Percentiles rank a stretch among this genome's conserved stretches.
Conservation (phyloP, 129 eudicot species). For the Centaurea solstitialis region DNA sequence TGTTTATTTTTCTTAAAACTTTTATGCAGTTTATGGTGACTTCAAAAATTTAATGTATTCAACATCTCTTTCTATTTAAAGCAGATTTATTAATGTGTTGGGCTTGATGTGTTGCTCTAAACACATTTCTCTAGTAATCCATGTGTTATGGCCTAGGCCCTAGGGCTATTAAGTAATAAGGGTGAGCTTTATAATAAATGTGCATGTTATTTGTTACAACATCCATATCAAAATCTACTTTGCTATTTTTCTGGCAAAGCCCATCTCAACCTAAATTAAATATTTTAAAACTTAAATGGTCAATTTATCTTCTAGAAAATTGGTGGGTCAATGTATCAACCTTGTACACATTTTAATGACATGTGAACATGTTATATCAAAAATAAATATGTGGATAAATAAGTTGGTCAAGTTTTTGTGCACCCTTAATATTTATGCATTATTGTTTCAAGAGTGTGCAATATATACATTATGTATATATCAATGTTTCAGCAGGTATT, state of each 20-base stretch:
- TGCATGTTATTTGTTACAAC: constrained; percentile 34
- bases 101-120: constrained; percentile 1
- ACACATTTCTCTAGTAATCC: constrained; percentile 8
- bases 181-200: constrained; percentile 23
- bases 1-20: background rate
- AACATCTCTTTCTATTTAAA: background rate
- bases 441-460: too few relatives aligned
- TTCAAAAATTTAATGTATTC: background rate
- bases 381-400: too few relatives aligned
- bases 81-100: background rate
- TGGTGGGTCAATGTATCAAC: background rate
- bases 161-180: background rate
- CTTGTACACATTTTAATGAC: background rate
- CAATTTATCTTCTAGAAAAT: background rate
- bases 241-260: constrained; percentile 25
- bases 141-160: constrained; percentile 22
- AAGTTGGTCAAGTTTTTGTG: too few relatives aligned
- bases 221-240: constrained; percentile 14
- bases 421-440: too few relatives aligned
- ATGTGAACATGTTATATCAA: background rate
- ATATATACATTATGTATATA: too few relatives aligned
- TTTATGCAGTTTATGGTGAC: background rate
- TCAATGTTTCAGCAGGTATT: too few relatives aligned
- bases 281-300: background rate
- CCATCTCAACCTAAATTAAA: background rate